These are phyloP conservation scores for Cutaneotrichosporon daszewskae DNA, from an alignment of 1,284 basidiomycete genomes.

Conservation along the genomic window DNA sequence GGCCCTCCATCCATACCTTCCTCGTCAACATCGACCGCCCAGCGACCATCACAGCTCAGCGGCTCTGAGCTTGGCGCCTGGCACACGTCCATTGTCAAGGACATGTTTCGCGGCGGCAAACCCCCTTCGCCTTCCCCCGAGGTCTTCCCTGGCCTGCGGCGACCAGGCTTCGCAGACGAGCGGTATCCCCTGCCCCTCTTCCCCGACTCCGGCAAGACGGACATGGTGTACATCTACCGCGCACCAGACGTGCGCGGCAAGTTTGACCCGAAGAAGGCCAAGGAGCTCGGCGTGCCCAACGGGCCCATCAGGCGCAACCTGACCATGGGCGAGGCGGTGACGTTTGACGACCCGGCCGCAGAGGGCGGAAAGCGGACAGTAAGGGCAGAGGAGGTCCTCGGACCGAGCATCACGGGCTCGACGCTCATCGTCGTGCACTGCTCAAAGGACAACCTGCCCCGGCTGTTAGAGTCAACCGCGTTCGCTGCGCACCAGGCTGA, in stretches of 20 bases:
- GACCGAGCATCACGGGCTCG: conserved; percentile 37
- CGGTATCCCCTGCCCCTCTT: conserved; percentile 26
- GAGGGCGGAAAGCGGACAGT: conserved; percentile 54
- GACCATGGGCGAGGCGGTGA: conserved; percentile 47
- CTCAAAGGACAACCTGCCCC: conserved; percentile 23
- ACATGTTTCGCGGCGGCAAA: conserved; percentile 23
- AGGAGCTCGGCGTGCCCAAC: conserved; percentile 59
- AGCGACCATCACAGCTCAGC: conserved; percentile 4
- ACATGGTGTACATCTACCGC: conserved; percentile 61
- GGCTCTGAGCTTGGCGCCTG: conserved; percentile 1
- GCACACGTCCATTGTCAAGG: conserved; percentile 12
- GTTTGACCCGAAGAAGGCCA: conserved; percentile 67
- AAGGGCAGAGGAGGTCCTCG: conserved; percentile 46
- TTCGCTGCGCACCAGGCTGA: conserved; percentile 45
- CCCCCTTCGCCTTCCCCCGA: no score
- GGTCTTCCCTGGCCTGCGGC: conserved; percentile 6
- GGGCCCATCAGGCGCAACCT: conserved; percentile 53
- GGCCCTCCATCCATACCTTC: conserved; percentile 6
- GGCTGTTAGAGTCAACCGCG: conserved; percentile 53
- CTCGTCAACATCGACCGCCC: no score
- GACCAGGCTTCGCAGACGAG: conserved; percentile 13
- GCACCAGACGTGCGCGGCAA: conserved; percentile 78
- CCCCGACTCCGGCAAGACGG: conserved; percentile 24
- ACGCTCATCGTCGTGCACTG: conserved; percentile 38
- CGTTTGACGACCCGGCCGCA: conserved; percentile 47